A percentile compares a stretch with the other conserved stretches of the same genome.
Evolutionary conservation across 805 yeast genomes (phyloP).

Genomic region (Naumovozyma baii): DNA sequence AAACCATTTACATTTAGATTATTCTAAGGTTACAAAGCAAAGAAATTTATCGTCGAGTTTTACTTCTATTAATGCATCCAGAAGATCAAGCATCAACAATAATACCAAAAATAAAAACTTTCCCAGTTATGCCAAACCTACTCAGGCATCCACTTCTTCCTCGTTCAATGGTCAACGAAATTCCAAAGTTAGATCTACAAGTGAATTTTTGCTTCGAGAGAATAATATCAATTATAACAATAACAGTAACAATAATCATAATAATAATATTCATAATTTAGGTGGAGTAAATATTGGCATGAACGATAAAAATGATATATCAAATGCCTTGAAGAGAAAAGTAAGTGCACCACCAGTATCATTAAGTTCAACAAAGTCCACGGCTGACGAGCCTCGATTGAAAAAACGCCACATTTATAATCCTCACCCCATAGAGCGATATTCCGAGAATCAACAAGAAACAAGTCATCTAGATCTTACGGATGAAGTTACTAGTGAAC

Average conservation of each 20-base stretch:
- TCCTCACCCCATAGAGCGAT: neutral
- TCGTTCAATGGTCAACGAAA: neutral
- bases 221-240: conserved; percentile 4
- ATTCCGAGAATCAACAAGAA: conserved; percentile 1
- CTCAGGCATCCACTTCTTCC: conserved; percentile 13
- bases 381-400: neutral
- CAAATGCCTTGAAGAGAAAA: conserved; percentile 10
- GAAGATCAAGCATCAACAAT: conserved; percentile 29
- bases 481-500: conserved; percentile 18
- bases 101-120: conserved; percentile 8
- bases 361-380: neutral
- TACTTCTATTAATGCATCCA: conserved; percentile 34
- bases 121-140: conserved; percentile 28
- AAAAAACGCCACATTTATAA: neutral
- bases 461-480: conserved; percentile 23
- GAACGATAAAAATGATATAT: conserved; percentile 5
- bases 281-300: neutral
- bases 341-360: conserved; percentile 18
- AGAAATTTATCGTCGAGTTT: conserved; percentile 2
- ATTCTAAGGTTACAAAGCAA: conserved; percentile 9
- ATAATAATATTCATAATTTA: neutral
- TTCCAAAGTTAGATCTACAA: conserved; percentile 15
- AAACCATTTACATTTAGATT: conserved; percentile 19
- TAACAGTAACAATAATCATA: neutral
- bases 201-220: conserved; percentile 14